Base-by-base conservation (phyloP, 1,139 yeast species). In the Taphrina pruni region DNA sequence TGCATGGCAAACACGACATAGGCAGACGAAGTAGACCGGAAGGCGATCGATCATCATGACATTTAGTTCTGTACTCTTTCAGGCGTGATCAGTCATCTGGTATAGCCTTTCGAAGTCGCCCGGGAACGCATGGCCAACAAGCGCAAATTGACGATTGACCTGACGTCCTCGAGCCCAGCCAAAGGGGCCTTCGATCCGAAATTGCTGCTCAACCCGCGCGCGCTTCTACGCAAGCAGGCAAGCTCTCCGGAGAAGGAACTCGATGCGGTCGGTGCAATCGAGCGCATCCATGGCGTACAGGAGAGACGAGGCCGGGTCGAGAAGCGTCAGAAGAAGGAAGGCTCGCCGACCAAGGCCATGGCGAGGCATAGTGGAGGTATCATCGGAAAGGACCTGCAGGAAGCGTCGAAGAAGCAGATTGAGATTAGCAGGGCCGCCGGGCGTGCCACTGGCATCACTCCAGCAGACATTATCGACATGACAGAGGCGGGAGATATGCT, bases 221-320 rank as follows among this genome's bases (percentile, higher is more conserved):
- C 61, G 6, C 38, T 45, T 17, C 56, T 64, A 38, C 60, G 60
- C 17, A 64, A 46, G 48, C 60, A 64, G 38, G 61, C 39, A 8
- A 54, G 61, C 12, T 64, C 67, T 17, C 60, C 60, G 32, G 67
- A 64, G 55, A 64, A 57, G 60, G 67, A 64, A 56, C 45, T 64
- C 56, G 54, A 56, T 57, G 67, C 51, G 36, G 14, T 48, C 5
- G 39, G 60, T 6, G 67, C 67, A 3, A 45, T 64, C 39, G 67
- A 64, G 55, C 50, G 52, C 43, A 46, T 64, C 8, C 60, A 54
- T 45, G 67, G 67, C 20, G 67, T 64, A 12, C 60, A 64, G 48
- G 67, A 64, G 46, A 60, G 67, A 11, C 55, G 48, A 38, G 67
- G 60, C 6, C 43, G 35, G 48, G 56, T 43, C 5, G 38, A 43